Evolutionary conservation across 768 basidiomycete genomes (phyloP), one percentile per base, ranked within the genome.

Genomic region (Macrolepiota fuliginosa): DNA sequence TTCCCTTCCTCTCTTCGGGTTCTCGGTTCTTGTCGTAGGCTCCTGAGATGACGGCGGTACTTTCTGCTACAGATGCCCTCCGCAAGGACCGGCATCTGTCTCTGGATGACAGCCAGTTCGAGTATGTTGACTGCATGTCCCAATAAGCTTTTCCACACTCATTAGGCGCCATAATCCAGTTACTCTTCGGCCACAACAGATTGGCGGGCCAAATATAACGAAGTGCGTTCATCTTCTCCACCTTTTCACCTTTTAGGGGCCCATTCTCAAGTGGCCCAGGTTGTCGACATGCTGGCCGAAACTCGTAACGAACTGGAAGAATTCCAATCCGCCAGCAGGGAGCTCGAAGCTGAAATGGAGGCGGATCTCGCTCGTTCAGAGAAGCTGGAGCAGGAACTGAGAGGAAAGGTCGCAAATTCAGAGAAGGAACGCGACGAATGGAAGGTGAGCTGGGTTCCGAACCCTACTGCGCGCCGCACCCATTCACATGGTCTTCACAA

Each of bases 301-400:
- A 93, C 94, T 36, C 85, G 90, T 62, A 80, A 86, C 11, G 94
- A 95, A 74, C 87, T 96, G 54, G 87, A 90, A 70, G 91, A 96
- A 69, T 94, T 94, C 72, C 89, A 93, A 68, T 81, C 87, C 67
- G 88, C 91, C 64, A 89, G 91, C 78, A 93, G 91, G 75, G 94
- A 96, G 66, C 84, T 96, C 37, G 94, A 96, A 76, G 91, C 94
- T 61, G 96, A 98, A 75, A 77, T 98, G 66, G 94, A 96, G 81
- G 83, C 83, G 64, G 96, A 98, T 72, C 78, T 98, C 61, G 91
- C 92, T 70, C 81, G 90, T 57, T 91, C 93, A 42, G 92, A 96
- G 77, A 90, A 87, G 73, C 81, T 90, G 1, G 91, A 94, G 71
- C 85, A 88, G 71, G 92, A 93, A 24, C 82, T 92, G 36, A 87